Percentiles rank a stretch among this genome's conserved stretches.
These are phyloP conservation scores for Saccharomycopsis phalli DNA, from an alignment of 1,139 yeast genomes.

Conservation along the genomic window DNA sequence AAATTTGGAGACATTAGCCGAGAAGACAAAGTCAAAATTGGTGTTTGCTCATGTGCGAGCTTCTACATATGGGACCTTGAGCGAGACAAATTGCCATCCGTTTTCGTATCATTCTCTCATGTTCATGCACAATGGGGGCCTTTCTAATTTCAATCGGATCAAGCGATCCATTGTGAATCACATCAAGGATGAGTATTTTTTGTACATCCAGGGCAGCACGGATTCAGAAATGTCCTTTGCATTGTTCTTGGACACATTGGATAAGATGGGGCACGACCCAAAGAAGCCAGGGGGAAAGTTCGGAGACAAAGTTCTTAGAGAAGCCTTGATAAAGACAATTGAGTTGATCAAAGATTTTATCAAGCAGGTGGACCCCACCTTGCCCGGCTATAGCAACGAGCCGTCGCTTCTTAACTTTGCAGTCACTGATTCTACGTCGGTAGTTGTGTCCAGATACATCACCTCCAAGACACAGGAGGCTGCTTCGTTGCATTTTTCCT, in stretches of 20 bases:
- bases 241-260: slow-evolving; percentile 67
- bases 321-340: slow-evolving; percentile 67
- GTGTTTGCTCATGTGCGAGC: slow-evolving; percentile 97
- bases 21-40: slow-evolving; percentile 72
- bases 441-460: slow-evolving; percentile 81
- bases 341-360: slow-evolving; percentile 66
- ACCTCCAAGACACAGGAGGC: slow-evolving; percentile 91
- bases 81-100: slow-evolving; percentile 96
- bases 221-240: slow-evolving; percentile 96
- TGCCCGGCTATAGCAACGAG: slow-evolving; percentile 32
- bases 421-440: slow-evolving; percentile 86
- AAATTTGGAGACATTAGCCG: slow-evolving; percentile 76
- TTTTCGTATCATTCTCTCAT: slow-evolving; percentile 76
- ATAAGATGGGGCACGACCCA: slow-evolving; percentile 71
- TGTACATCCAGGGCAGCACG: slow-evolving; percentile 82
- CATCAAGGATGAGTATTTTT: slow-evolving; percentile 70
- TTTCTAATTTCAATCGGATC: slow-evolving; percentile 62
- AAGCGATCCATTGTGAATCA: slow-evolving; percentile 66
- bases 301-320: slow-evolving; percentile 51
- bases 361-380: slow-evolving; percentile 35
- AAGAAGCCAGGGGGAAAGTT: slow-evolving; percentile 35
- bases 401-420: slow-evolving; percentile 91
- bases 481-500: slow-evolving; percentile 88
- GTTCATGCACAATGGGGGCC: slow-evolving; percentile 97
- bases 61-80: slow-evolving; percentile 85